Percentiles rank a stretch among this genome's conserved stretches.
Conservation (phyloP, 1,284 basidiomycete species). For the Cerioporus squamosus region DNA sequence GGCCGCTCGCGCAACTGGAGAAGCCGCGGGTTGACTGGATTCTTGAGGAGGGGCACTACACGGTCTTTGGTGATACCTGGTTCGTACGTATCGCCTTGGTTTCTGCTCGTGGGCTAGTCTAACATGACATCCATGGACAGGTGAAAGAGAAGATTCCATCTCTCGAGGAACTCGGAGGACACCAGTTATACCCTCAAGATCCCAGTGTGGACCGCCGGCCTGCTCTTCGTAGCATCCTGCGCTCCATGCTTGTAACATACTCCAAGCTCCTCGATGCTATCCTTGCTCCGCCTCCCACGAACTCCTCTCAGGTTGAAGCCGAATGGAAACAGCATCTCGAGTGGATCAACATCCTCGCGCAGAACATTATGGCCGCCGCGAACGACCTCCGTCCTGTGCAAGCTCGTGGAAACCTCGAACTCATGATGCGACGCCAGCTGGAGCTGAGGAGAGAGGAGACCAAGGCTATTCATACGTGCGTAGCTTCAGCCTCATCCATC, state of each 20-base stretch:
- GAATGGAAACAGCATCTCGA: constrained; percentile 75
- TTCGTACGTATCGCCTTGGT: constrained; percentile 52
- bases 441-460: constrained; percentile 74
- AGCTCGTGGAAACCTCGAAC: constrained; percentile 73
- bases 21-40: constrained; percentile 85
- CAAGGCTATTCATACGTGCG: constrained; percentile 62
- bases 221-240: constrained; percentile 65
- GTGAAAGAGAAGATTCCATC: constrained; percentile 79
- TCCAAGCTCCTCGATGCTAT: constrained; percentile 66
- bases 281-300: constrained; percentile 62
- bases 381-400: constrained; percentile 84
- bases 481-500: neutral
- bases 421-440: constrained; percentile 77
- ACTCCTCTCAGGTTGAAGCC: constrained; percentile 45
- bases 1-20: constrained; percentile 72
- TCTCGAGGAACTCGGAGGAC: constrained; percentile 69
- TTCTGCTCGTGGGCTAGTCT: neutral
- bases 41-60: constrained; percentile 68
- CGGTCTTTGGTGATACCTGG: constrained; percentile 81
- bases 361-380: constrained; percentile 82
- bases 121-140: constrained; percentile 37
- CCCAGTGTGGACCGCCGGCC: constrained; percentile 73
- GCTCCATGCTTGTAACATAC: constrained; percentile 73
- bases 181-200: constrained; percentile 74
- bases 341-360: constrained; percentile 76